Evolutionary conservation across 768 basidiomycete genomes (phyloP).

Genomic region (Agrocybe pediades): DNA sequence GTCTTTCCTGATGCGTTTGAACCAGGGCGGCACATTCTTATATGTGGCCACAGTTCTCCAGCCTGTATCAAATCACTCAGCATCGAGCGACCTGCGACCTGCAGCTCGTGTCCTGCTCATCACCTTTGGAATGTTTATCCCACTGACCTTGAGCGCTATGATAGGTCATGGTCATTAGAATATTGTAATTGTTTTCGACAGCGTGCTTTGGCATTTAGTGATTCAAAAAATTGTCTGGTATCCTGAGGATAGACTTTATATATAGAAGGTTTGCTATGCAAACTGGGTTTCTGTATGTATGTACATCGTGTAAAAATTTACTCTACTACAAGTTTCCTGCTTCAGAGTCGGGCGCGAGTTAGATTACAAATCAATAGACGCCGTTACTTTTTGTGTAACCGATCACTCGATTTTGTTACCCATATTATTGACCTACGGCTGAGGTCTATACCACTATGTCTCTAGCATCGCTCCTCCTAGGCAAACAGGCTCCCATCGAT

Average conservation of each 20-base stretch:
- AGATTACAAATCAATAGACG: neutral
- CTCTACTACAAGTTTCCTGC: too few relatives aligned
- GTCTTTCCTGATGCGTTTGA: neutral
- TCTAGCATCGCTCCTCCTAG: constrained; percentile 55
- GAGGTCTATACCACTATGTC: constrained; percentile 57
- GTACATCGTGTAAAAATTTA: too few relatives aligned
- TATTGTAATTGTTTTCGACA: neutral
- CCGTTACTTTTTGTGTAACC: constrained; percentile 2
- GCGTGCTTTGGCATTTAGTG: neutral
- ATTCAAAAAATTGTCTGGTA: too few relatives aligned
- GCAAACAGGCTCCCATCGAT: constrained; percentile 46
- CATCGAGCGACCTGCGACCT: constrained; percentile 46
- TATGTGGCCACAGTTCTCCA: constrained; percentile 94
- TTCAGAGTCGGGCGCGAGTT: neutral
- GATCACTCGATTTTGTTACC: neutral
- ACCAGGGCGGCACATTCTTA: constrained; percentile 88
- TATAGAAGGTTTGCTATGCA: too few relatives aligned
- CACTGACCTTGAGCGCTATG: constrained; percentile 58
- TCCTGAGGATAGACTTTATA: too few relatives aligned
- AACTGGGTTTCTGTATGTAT: too few relatives aligned
- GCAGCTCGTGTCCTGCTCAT: constrained; percentile 53
- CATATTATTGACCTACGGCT: too few relatives aligned
- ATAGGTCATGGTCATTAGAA: constrained; percentile 62
- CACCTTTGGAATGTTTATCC: constrained; percentile 70
- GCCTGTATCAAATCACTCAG: constrained; percentile 56